These are phyloP conservation scores for Debaryomycetaceae sp. DNA, from an alignment of 1,139 yeast genomes.

Conservation along the genomic window DNA sequence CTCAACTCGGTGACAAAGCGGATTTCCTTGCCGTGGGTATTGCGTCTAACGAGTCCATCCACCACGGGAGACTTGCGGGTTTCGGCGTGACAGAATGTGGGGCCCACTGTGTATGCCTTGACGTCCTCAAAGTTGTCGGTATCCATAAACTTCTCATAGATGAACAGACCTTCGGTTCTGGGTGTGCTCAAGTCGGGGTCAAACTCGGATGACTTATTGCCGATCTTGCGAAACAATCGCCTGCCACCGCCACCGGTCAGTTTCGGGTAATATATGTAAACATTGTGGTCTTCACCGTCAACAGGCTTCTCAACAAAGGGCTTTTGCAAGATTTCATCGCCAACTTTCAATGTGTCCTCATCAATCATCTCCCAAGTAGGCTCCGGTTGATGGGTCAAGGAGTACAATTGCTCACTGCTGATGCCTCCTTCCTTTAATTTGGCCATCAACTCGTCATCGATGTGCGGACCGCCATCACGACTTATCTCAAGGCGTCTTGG, in stretches of 20 bases:
- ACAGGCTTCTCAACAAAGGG: conserved; percentile 99
- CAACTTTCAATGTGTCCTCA: conserved; percentile 75
- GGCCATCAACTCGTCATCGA: conserved; percentile 56
- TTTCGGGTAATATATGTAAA: conserved; percentile 84
- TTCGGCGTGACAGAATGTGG: conserved; percentile 90
- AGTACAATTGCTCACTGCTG: conserved; percentile 42
- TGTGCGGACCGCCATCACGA: conserved; percentile 94
- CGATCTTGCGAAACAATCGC: conserved; percentile 87
- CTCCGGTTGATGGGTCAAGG: conserved; percentile 63
- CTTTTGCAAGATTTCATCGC: conserved; percentile 67
- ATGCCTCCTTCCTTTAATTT: conserved; percentile 36
- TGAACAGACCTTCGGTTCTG: conserved; percentile 85
- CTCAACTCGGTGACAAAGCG: conserved; percentile 81
- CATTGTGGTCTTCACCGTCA: conserved; percentile 98
- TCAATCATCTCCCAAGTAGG: conserved; percentile 89
- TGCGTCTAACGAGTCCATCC: conserved; percentile 95
- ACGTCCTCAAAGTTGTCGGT: conserved; percentile 98
- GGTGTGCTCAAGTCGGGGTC: conserved; percentile 76
- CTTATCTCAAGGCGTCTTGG: conserved; percentile 85
- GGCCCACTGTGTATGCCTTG: conserved; percentile 96
- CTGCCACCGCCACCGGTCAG: conserved; percentile 98
- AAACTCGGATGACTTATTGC: conserved; percentile 94
- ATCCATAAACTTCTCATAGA: conserved; percentile 94
- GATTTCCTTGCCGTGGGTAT: conserved; percentile 96
- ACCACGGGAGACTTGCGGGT: conserved; percentile 98